A percentile compares a stretch with the other conserved stretches of the same genome.
phyloP scores from a whole-genome alignment of 371 early-diverging fungal species.

The Apophysomyces ossiformis region DNA sequence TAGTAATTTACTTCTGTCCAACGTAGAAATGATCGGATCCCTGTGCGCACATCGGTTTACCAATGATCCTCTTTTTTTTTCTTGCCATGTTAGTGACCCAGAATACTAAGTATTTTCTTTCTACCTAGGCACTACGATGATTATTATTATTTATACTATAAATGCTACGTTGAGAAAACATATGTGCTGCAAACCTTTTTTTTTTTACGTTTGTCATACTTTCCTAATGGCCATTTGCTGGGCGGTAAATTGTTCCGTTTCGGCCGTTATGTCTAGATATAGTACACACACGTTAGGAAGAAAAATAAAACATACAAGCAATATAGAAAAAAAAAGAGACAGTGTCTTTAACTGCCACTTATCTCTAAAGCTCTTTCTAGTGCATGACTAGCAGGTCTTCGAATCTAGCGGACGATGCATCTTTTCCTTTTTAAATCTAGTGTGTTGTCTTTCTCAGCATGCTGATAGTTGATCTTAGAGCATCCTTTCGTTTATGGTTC shows the following conservation, averaged over 20 bases:
- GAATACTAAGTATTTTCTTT: background rate
- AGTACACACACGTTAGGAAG: background rate
- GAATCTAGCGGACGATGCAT: too few species aligned
- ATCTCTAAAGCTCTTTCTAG: too few species aligned
- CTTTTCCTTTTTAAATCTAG: too few species aligned
- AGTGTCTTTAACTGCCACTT: too few species aligned
- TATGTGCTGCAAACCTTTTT: background rate
- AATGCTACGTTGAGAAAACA: background rate
- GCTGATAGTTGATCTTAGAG: too few species aligned
- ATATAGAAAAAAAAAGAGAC: background rate
- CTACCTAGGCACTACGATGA: background rate
- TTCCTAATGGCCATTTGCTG: constrained; percentile 5
- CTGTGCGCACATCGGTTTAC: constrained; percentile 3
- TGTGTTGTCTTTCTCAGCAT: too few species aligned
- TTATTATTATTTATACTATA: background rate
- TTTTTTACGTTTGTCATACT: constrained; percentile 4
- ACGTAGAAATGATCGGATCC: constrained; percentile 6
- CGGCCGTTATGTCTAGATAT: background rate
- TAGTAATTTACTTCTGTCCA: background rate
- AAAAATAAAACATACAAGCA: background rate
- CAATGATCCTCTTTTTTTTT: background rate
- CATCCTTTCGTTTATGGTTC: too few species aligned
- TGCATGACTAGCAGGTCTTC: too few species aligned
- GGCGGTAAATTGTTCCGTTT: constrained; percentile 7
- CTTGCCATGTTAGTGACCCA: background rate